These are phyloP conservation scores for Agaricus sinodeliciosus DNA, from an alignment of 768 basidiomycete genomes.

Conservation along the genomic window DNA sequence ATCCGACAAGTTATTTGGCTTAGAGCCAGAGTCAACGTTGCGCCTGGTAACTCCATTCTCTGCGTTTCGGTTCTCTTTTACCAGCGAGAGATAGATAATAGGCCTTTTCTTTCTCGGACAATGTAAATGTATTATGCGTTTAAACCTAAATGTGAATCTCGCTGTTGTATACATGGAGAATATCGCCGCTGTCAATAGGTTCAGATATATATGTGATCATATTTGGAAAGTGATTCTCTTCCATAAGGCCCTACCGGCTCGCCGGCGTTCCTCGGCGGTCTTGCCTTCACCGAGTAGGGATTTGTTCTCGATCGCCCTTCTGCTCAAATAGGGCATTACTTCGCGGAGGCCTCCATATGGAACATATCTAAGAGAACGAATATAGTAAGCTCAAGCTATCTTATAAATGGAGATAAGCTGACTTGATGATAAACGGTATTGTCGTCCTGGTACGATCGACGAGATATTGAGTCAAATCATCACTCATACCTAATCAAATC, in stretches of 20 bases:
- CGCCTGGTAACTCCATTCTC: slow-evolving; percentile 6
- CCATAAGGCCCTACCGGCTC: slow-evolving; percentile 50
- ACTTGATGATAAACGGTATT: slow-evolving; percentile 79
- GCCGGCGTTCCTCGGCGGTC: slow-evolving; percentile 53
- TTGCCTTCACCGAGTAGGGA: slow-evolving; percentile 71
- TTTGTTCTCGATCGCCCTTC: slow-evolving; percentile 92
- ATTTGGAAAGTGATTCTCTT: slow-evolving; percentile 22
- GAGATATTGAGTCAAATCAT: slow-evolving; percentile 69
- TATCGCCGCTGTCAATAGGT: not conserved
- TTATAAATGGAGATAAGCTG: slow-evolving; percentile 15
- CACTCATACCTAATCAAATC: slow-evolving; percentile 65
- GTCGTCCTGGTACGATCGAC: slow-evolving; percentile 42
- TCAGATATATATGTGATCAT: not conserved
- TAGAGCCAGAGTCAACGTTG: slow-evolving; percentile 12
- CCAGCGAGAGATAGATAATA: not conserved
- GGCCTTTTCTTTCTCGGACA: not conserved
- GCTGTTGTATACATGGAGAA: not conserved
- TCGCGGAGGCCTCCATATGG: slow-evolving; percentile 72
- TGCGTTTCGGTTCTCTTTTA: not conserved
- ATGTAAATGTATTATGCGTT: not conserved
- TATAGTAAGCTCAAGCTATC: not conserved
- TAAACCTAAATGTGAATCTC: not conserved
- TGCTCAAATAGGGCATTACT: slow-evolving; percentile 85
- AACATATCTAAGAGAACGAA: slow-evolving; percentile 40
- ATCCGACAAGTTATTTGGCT: not conserved